A percentile compares a stretch with the other conserved stretches of the same genome.
These are phyloP conservation scores for Lactarius deliciosus DNA, from an alignment of 768 basidiomycete genomes.

Conservation along the genomic window DNA sequence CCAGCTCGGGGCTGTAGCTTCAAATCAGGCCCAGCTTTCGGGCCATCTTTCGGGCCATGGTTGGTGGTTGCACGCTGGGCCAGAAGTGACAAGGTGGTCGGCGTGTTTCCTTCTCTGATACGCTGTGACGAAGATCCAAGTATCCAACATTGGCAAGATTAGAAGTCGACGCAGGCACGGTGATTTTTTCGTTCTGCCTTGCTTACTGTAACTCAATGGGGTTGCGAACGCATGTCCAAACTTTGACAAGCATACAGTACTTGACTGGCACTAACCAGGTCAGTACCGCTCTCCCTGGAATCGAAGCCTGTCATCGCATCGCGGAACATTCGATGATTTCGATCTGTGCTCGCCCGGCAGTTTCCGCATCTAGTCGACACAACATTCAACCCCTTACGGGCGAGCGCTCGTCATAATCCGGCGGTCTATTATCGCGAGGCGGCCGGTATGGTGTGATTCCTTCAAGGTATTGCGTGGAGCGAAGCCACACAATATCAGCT, in stretches of 20 bases:
- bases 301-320: neutral
- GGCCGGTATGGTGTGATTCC: neutral
- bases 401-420: neutral
- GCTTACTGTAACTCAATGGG: neutral
- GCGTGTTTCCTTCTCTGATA: neutral
- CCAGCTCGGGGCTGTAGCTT: no score
- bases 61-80: no score
- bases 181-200: neutral
- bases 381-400: neutral
- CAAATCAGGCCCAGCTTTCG: no score
- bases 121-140: neutral
- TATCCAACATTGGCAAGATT: no score
- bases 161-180: no score
- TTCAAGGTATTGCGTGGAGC: neutral
- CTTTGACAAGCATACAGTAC: no score
- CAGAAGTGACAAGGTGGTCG: neutral
- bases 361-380: neutral
- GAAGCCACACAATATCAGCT: neutral
- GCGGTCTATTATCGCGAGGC: neutral
- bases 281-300: neutral
- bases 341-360: neutral
- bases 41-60: no score
- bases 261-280: neutral
- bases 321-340: neutral
- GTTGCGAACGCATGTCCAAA: no score